Percentiles rank a stretch among this genome's conserved stretches.
Evolutionary conservation across 169 alveolate genomes (phyloP).

Genomic region (Eimeria falciformis): DNA sequence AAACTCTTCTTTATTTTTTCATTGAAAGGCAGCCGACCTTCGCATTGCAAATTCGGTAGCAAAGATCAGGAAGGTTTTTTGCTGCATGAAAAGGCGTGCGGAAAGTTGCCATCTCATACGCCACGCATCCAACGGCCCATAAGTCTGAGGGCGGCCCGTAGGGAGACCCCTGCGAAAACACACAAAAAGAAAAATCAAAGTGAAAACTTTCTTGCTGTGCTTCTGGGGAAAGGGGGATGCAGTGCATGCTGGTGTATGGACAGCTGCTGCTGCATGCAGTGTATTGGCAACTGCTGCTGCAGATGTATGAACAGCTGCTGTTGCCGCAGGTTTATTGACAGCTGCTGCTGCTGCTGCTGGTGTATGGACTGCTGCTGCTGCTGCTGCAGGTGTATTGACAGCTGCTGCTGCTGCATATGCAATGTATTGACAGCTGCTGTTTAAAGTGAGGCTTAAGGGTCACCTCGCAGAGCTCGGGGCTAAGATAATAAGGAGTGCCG

Average conservation of each 20-base stretch:
- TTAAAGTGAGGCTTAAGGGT: not conserved
- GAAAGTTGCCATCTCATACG: constrained; percentile 87
- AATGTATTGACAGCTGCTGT: too few species aligned
- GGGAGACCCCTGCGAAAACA: constrained; percentile 93
- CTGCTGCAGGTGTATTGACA: not conserved
- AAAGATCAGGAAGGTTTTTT: constrained; percentile 86
- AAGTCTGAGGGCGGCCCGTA: constrained; percentile 98
- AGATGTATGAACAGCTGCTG: constrained; percentile 2
- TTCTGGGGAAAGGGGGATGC: too few species aligned
- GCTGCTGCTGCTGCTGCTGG: not conserved
- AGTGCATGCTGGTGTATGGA: too few species aligned
- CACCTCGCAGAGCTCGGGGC: constrained; percentile 97
- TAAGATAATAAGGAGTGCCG: constrained; percentile 99
- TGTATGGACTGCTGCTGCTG: not conserved
- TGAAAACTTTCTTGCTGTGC: too few species aligned
- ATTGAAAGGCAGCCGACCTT: too few species aligned
- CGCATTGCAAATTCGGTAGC: constrained; percentile 84
- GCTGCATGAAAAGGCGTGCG: constrained; percentile 91
- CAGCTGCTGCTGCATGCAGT: too few species aligned
- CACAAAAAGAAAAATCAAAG: not conserved
- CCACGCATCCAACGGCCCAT: constrained; percentile 98
- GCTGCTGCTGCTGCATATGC: not conserved
- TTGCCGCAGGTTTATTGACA: not conserved
- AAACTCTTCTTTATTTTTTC: too few species aligned
- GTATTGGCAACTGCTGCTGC: not conserved